Conservation (phyloP, 2,329 filamentous ascomycete genomes). For the Lachnellula suecica region DNA sequence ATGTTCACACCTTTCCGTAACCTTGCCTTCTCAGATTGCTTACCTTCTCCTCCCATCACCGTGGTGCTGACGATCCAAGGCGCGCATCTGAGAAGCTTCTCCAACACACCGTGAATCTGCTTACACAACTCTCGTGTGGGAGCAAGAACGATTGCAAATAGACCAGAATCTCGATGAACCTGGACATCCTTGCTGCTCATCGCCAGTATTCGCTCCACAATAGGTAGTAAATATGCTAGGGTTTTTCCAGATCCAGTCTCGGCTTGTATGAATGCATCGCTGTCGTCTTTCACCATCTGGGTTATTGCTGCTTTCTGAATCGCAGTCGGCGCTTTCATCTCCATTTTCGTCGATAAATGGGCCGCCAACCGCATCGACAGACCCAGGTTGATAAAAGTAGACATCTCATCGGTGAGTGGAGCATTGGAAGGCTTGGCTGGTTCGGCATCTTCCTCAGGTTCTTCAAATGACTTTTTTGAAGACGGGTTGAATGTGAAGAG, state of each 20-base stretch:
- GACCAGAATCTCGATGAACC: conserved; percentile 79
- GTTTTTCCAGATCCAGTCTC: conserved; percentile 98
- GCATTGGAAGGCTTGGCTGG: conserved; percentile 83
- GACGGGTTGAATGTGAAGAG: conserved; percentile 88
- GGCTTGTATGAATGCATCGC: conserved; percentile 93
- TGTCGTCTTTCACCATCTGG: conserved; percentile 75
- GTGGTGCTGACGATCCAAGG: conserved; percentile 94
- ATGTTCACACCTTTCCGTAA: conserved; percentile 94
- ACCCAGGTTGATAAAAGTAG: conserved; percentile 83
- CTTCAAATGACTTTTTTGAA: conserved; percentile 61
- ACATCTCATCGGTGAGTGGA: conserved; percentile 77
- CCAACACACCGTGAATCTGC: conserved; percentile 85
- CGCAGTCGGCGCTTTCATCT: conserved; percentile 85
- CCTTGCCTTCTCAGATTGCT: conserved; percentile 85
- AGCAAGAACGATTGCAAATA: conserved; percentile 92
- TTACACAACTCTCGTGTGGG: conserved; percentile 93
- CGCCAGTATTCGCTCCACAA: conserved; percentile 83
- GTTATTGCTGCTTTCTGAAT: conserved; percentile 90
- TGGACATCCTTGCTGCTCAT: conserved; percentile 59
- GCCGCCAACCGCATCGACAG: conserved; percentile 77
- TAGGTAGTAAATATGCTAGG: conserved; percentile 88
- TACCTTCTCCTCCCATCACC: conserved; percentile 68
- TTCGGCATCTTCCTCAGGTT: conserved; percentile 45
- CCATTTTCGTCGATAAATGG: conserved; percentile 81
- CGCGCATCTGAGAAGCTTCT: conserved; percentile 81